phyloP scores from a whole-genome alignment of 1,284 basidiomycete genomes.

The Malassezia japonica region DNA sequence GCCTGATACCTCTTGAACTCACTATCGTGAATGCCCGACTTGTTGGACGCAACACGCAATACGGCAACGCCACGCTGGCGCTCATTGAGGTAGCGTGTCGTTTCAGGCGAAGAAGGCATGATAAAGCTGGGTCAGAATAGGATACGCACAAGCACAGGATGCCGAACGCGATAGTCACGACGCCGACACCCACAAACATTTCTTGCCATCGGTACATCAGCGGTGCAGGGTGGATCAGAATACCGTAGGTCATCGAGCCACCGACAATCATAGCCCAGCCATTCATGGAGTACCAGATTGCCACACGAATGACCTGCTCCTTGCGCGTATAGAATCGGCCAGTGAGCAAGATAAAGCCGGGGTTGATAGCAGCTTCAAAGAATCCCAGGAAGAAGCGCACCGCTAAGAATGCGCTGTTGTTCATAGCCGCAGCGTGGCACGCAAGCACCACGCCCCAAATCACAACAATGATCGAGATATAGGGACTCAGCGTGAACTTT shows the following conservation, averaged over 20 bases:
- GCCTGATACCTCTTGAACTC: slow-evolving; percentile 55
- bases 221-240: slow-evolving; percentile 22
- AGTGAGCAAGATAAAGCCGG: slow-evolving; percentile 31
- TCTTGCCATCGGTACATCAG: slow-evolving; percentile 31
- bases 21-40: slow-evolving; percentile 55
- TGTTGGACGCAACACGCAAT: slow-evolving; percentile 55
- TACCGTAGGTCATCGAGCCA: slow-evolving; percentile 29
- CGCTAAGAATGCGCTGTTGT: slow-evolving; percentile 30
- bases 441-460: slow-evolving; percentile 23
- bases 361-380: slow-evolving; percentile 34
- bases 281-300: slow-evolving; percentile 35
- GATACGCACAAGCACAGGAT: slow-evolving; percentile 18
- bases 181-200: slow-evolving; percentile 38
- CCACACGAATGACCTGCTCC: slow-evolving; percentile 28
- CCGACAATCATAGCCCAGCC: slow-evolving; percentile 39
- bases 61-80: slow-evolving; percentile 55
- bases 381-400: slow-evolving; percentile 43
- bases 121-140: slow-evolving; percentile 7
- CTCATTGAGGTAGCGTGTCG: slow-evolving; percentile 47
- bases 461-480: slow-evolving; percentile 15
- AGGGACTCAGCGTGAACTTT: slow-evolving; percentile 19
- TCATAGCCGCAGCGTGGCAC: slow-evolving; percentile 31
- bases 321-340: slow-evolving; percentile 32
- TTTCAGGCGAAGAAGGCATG: slow-evolving; percentile 30
- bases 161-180: slow-evolving; percentile 27